Base-by-base conservation (phyloP, 202 grass and related monocot species). In the Hordeum pubiflorum region DNA sequence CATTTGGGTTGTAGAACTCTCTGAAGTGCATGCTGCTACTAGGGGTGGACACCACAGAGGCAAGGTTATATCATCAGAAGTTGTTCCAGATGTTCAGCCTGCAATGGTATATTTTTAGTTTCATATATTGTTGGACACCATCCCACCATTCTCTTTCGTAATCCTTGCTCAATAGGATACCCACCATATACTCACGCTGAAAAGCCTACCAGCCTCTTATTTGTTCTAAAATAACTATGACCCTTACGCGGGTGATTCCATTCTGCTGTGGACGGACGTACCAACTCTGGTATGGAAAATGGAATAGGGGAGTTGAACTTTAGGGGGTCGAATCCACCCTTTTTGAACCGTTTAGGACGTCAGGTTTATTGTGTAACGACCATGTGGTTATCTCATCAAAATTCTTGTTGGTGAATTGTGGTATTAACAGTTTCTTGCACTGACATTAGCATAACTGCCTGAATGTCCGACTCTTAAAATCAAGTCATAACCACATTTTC, bases 21-120 rank as follows among this genome's bases (percentile, higher is more conserved):
- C 92, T 81, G 87, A 96, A 80, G 96, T 99, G 78, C 96, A 99
- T 85, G 96, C 96, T 63, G 92, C 92, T 80, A 93, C 96, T 40
- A 88, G 92, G 41, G 96, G 96, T 84, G 96, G 92, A 21, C 96
- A 99, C 69, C 96, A 99, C 76, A 93, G 96, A 88, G 96, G 96
- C 37, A 99, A 93, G 62, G 96, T 93, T 23, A 80, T 93, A 81
- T 84, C 86, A 72, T 81, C 96, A 62, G 90, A 89, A 91, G 85
- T 99, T 84, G 71, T 96, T 82, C 92, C 85, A 48, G 90, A 95
- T 83, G 92, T 99, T 85, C 96, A 99, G 76, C 96, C 92, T 63
- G 89, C 96, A 67, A 93, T 99, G 96, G 96, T 56, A 79, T 26
- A 7, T 7, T 54, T 36, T 21, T 20, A 64, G 34, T 69, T 46